Base-by-base conservation (phyloP, 208 protist genomes). In the Balamuthia mandrillaris region DNA sequence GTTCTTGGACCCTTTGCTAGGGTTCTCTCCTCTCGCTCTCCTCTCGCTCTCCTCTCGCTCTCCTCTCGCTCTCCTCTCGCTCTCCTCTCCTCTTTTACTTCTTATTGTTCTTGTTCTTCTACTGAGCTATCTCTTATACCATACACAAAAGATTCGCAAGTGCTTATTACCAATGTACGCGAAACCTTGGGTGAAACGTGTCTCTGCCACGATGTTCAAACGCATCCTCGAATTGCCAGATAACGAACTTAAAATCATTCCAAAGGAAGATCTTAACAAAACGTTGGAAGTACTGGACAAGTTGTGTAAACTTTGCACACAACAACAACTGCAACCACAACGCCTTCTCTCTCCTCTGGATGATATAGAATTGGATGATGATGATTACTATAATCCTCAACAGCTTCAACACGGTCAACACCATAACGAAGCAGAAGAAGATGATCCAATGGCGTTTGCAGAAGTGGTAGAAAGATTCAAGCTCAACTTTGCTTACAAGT, bases 391-490 rank as follows among this genome's bases (percentile, higher is more conserved):
- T 37, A 1, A 44, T 39, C 1, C 31, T 31, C 10, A 12, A 10
- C 24, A 10, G 4, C n/a, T n/a, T n/a, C n/a, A n/a, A 18, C 14
- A 4, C 3, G n/a, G 39, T 16, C 29, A 16, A 7, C 39, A 7
- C 66, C 3, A 75, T 5, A 41, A 45, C 7, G 3, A 16, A 9
- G 16, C 0, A 42, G 7, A 7, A 31, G 56, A 16, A 29, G 6
- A 27, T 51, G 42, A 60, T 29, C 52, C 47, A 14, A 49, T 60
- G 45, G 31, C 47, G 1, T 79, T 60, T 37, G 70, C 70, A 10
- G 70, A 79, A 27, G n/a, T 44, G 70, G 47, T 79, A n/a, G 70
- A 79, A 18, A 79, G 58, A 37, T 79, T 79, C 47, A 79, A 79
- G 29, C 70, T 79, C 47, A 49, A 10, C 2, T 49, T 79, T 24